Percentiles rank a stretch among this genome's conserved stretches.
These are phyloP conservation scores for Claviceps quebecensis DNA, from an alignment of 2,329 filamentous ascomycete species.

Conservation along the genomic window DNA sequence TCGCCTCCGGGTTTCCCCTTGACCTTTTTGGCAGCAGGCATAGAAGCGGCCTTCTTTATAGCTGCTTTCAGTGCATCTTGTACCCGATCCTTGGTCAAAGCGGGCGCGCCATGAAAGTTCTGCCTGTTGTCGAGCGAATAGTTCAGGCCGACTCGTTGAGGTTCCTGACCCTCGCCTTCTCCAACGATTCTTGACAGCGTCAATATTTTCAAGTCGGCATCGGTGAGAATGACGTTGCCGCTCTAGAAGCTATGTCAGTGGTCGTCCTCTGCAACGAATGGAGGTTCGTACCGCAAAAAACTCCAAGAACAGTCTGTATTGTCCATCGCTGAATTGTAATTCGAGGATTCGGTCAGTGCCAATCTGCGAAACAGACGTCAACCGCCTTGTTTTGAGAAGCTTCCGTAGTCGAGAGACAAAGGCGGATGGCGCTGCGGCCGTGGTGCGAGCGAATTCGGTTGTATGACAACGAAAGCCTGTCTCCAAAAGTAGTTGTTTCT, in stretches of 20 bases:
- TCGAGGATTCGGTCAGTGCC: conserved; percentile 91
- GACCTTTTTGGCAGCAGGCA: conserved; percentile 42
- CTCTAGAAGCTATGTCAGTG: conserved; percentile 28
- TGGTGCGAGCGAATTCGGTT: conserved; percentile 78
- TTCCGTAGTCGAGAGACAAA: conserved; percentile 83
- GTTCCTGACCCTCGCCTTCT: conserved; percentile 72
- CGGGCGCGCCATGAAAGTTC: conserved; percentile 64
- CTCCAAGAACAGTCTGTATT: conserved; percentile 77
- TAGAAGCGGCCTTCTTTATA: conserved; percentile 40
- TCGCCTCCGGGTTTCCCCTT: conserved; percentile 63
- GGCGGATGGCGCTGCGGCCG: conserved; percentile 66
- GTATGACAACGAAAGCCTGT: conserved; percentile 93
- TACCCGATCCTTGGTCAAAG: conserved; percentile 60
- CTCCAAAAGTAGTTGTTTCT: conserved; percentile 84
- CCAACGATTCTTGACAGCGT: conserved; percentile 67
- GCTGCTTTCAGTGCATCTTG: conserved; percentile 53
- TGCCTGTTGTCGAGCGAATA: conserved; percentile 75
- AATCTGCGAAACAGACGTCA: conserved; percentile 70
- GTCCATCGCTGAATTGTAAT: conserved; percentile 81
- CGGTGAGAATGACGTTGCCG: conserved; percentile 88
- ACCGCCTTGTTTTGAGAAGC: conserved; percentile 69
- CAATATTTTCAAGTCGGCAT: conserved; percentile 69
- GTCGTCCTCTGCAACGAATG: neutral
- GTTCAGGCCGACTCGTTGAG: conserved; percentile 59
- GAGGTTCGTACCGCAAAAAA: conserved; percentile 57